Evolutionary conservation across 805 yeast genomes (phyloP), one percentile per base, ranked within the genome.

Genomic region (Candida ulmi): DNA sequence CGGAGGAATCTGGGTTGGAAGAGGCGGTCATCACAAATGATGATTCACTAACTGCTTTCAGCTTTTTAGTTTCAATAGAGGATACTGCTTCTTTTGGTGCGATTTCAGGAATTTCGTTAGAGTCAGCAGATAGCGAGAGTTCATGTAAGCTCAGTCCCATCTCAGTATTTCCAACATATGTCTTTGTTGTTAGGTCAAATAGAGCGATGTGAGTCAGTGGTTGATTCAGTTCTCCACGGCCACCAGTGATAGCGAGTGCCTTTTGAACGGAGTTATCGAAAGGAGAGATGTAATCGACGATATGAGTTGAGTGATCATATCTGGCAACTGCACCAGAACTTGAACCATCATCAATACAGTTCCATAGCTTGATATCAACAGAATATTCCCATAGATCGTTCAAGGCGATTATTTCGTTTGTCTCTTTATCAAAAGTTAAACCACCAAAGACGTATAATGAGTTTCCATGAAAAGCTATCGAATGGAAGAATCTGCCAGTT

Each of bases 341-440:
- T n/a, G 59, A 59, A 18, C 71, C 72, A 43, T 66, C 68, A 35
- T 67, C 68, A 3, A 81, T 52, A 35, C 76, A 66, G 1, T 54
- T 52, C 91, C 93, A 84, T 11, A 57, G 56, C 37, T 64, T 66
- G 4, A 72, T 61, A 29, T 66, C 68, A 30, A 80, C 56, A 54
- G 80, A 73, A 47, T 80, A 76, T 48, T 72, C 71, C 91, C 93
- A 85, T 19, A 82, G 58, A 48, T 85, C 93, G 49, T 80, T 80
- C 6, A 71, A 55, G 0, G 85, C 76, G 11, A 57, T 53, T 13
- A 72, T 45, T 35, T 65, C 66, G 36, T 64, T 58, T 6, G 52
- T 57, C 31, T 57, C 55, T 27, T 59, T 57, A 33, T 66, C 62
- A 8, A 74, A 61, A 0, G 63, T 57, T 23, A 84, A 54, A 1